Percentiles rank a stretch among this genome's conserved stretches.
These are phyloP conservation scores for Didymella pinodella DNA, from an alignment of 2,329 filamentous ascomycete genomes.

Conservation along the genomic window DNA sequence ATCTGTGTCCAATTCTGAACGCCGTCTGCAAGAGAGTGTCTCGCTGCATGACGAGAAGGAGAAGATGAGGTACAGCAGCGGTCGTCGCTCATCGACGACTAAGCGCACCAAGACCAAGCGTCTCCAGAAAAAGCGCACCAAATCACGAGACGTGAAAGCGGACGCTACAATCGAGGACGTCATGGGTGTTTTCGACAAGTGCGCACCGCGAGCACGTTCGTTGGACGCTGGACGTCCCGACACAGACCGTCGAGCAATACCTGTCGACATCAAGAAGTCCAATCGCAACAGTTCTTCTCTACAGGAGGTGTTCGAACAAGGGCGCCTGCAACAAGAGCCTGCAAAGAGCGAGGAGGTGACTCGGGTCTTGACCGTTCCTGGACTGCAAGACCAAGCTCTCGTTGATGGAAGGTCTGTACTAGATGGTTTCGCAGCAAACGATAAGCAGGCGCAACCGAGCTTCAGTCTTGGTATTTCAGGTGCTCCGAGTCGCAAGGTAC, in stretches of 20 bases:
- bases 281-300: background rate
- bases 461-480: background rate
- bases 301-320: slow-evolving; percentile 3
- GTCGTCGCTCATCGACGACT: background rate
- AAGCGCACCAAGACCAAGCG: background rate
- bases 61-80: slow-evolving; percentile 1
- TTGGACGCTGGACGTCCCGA: background rate
- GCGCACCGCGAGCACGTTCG: background rate
- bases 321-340: background rate
- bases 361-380: background rate
- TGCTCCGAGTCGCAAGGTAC: slow-evolving; percentile 1
- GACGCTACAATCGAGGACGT: background rate
- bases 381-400: background rate
- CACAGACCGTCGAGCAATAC: background rate
- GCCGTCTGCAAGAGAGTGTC: slow-evolving; percentile 7
- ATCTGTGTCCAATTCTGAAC: background rate
- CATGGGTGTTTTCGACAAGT: background rate
- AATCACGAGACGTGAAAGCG: background rate
- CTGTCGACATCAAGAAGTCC: background rate
- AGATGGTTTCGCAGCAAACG: slow-evolving; percentile 2
- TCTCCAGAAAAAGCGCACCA: background rate
- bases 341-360: background rate
- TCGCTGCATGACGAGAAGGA: slow-evolving; percentile 11
- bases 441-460: background rate
- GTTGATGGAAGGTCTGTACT: background rate